Evolutionary conservation across 192 early-diverging fungal genomes (phyloP), one percentile per base, ranked within the genome.

Genomic region (Coemansia sp.): DNA sequence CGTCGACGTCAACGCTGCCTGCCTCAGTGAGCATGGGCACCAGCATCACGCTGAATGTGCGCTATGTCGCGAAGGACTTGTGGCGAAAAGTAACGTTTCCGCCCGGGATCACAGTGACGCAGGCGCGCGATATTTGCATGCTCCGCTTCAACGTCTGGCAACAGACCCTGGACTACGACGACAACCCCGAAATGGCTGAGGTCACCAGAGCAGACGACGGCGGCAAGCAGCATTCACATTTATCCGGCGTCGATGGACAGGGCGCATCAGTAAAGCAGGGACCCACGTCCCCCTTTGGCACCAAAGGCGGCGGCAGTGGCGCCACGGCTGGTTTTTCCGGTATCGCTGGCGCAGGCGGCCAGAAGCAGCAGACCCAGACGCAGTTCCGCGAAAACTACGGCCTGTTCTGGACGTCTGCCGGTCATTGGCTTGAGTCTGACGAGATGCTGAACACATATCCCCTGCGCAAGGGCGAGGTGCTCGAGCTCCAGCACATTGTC

Each of bases 131-230:
- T 48, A 79, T 83, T 32, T 83, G 77, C 55, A 79, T 83, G 73
- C 66, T 83, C 48, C 72, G 77, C n/a, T 83, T 75, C 61, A 83
- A 74, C 55, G 68, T 83, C 49, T 83, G 82, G 82, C 73, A 75
- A 29, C 76, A 80, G 52, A 75, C 72, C 0, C 58, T 78, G 45
- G 48, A 56, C 10, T 35, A 55, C 18, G 55, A 59, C 10, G 47
- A 57, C 19, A 24, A 36, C 60, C 23, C 36, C 2, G 62, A 64
- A 29, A n/a, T 39, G 20, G 22, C 55, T 9, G 36, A 39, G 24
- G 47, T 60, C 10, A 29, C 47, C 4, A 36, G 18, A 6, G 30
- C 55, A 1, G 49, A 60, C 20, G 62, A 23, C 10, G 48, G 49
- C 47, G 53, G 49, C 47, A 42, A 39, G n/a, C 36, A 69, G 35